Base-by-base conservation (phyloP, 2,329 filamentous ascomycete genomes). In the Colletotrichum camelliae region DNA sequence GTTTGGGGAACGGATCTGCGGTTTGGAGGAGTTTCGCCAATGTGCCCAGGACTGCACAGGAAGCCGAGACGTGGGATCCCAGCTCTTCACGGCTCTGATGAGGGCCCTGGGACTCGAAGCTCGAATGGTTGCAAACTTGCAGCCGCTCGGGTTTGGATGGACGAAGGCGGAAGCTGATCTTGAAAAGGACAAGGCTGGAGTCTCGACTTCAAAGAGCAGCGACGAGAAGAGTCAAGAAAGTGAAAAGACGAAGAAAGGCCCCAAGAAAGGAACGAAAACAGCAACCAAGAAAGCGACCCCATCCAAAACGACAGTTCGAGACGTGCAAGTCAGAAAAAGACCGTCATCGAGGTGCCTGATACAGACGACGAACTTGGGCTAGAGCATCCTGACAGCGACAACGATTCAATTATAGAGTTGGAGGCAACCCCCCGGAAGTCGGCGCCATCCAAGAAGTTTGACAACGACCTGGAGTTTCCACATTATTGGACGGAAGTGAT, bases 401-500 rank as follows among this genome's bases (percentile, higher is more conserved):
- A 93, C 67, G 88, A 92, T 9, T 91, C 91, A 0, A 85, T 93
- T 2, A 84, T 93, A 9, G 91, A 94, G 71, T 78, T 93, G 24
- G 85, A 87, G 37, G 77, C 85, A 10, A 84, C 84, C 4, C 84
- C 86, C 7, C 84, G 83, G 67, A 89, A 85, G 78, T 84, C 83
- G 52, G 80, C 79, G 8, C 82, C 81, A 65, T 80, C 81, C 31
- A 89, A 88, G 74, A 88, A 89, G 70, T 94, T 93, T 79, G 95
- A 98, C 79, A 88, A 89, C 24, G 96, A 98, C 79, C 88, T 98
- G 33, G 91, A 93, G 4, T 97, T 93, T 78, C 96, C 97, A 1
- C 94, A 94, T 67, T 98, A 98, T 83, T 99, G 97, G 97, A 94
- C 94, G 0, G 97, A 99, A 83, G 94, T 95, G 4, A 88, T 97